phyloP scores from a whole-genome alignment of 1,284 basidiomycete species.

The Fistulinella cinereoalba region DNA sequence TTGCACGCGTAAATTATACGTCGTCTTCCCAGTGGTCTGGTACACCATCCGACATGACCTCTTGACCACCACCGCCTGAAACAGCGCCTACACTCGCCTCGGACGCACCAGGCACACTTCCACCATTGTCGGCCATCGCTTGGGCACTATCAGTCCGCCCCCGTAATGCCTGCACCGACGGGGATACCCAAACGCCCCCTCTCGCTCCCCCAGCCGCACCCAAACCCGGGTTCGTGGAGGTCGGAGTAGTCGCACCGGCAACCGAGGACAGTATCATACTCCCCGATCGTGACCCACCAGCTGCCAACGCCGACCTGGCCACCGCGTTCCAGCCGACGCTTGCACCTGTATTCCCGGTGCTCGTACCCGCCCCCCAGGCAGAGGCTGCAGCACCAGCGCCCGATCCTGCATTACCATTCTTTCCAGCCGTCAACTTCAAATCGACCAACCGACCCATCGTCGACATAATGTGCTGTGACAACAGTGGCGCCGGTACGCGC shows the following conservation, averaged over 20 bases:
- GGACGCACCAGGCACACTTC: neutral
- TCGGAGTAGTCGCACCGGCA: neutral
- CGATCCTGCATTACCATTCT: neutral
- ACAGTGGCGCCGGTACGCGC: conserved; percentile 65
- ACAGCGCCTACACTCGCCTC: neutral
- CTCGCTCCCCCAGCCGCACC: neutral
- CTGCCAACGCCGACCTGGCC: conserved; percentile 15
- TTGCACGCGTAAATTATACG: conserved; percentile 18
- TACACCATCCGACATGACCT: conserved; percentile 28
- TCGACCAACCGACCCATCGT: conserved; percentile 57
- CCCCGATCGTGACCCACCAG: conserved; percentile 10
- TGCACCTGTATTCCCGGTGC: neutral
- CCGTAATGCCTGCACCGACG: conserved; percentile 18
- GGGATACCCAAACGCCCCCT: conserved; percentile 21
- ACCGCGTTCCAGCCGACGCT: conserved; percentile 20
- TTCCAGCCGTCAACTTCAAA: conserved; percentile 35
- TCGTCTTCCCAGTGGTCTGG: conserved; percentile 59
- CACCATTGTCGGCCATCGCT: neutral
- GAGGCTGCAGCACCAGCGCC: neutral
- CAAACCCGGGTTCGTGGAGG: neutral
- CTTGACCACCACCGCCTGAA: neutral
- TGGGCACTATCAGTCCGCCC: conserved; percentile 7
- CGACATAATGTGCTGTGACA: conserved; percentile 46
- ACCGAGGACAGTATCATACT: conserved; percentile 18
- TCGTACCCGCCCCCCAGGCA: conserved; percentile 1